Conservation (phyloP, 129 eudicot species). For the Centrapalus pauciflorus region DNA sequence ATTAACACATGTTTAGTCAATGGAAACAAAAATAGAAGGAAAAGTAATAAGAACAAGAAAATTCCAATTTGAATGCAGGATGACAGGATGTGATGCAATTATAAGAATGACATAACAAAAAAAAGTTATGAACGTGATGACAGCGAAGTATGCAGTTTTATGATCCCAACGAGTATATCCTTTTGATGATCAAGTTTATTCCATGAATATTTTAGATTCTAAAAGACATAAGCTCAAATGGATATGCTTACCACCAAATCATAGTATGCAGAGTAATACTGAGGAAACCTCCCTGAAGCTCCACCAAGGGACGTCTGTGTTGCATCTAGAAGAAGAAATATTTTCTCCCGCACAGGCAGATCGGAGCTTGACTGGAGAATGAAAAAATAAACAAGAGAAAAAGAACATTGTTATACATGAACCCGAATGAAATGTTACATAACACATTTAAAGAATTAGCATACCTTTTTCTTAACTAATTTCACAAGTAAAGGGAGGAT, state of each 20-base stretch:
- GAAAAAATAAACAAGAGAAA: neutral
- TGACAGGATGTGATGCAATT: neutral
- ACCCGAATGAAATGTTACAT: neutral
- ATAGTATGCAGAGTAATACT: slow-evolving; percentile 86
- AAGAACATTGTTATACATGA: neutral
- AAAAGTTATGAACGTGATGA: neutral
- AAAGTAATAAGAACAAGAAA: neutral
- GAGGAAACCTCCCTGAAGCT: slow-evolving; percentile 88
- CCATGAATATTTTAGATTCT: neutral
- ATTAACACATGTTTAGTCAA: neutral
- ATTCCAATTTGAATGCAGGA: neutral
- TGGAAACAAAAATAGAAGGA: neutral
- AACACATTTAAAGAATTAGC: neutral
- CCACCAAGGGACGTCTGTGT: slow-evolving; percentile 99
- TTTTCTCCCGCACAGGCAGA: slow-evolving; percentile 82
- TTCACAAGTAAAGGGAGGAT: slow-evolving; percentile 77
- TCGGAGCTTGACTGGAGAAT: slow-evolving; percentile 50
- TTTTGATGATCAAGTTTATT: too few relatives aligned
- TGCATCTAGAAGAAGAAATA: slow-evolving; percentile 96
- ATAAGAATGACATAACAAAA: neutral
- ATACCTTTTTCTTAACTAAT: slow-evolving; percentile 91
- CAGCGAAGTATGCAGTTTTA: neutral
- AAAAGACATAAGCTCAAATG: slow-evolving; percentile 2
- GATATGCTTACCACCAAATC: slow-evolving; percentile 82
- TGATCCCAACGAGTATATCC: too few relatives aligned